phyloP scores from a whole-genome alignment of 257 asterid genomes.

The Cordia subcordata region DNA sequence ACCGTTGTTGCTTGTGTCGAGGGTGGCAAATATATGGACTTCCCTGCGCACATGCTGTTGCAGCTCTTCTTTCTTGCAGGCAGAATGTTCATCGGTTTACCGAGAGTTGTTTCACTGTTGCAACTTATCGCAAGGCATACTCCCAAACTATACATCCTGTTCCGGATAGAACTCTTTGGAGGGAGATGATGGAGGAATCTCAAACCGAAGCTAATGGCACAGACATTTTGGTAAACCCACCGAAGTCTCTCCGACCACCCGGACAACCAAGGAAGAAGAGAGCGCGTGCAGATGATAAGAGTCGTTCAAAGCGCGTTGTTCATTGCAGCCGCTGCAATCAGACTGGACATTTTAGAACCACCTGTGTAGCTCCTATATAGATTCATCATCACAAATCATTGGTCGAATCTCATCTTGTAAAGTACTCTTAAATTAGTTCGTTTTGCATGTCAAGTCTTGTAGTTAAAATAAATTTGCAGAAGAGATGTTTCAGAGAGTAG shows the following conservation, averaged over 20 bases:
- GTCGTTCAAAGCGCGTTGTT: conserved; percentile 48
- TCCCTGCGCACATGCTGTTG: conserved; percentile 68
- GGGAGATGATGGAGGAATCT: conserved; percentile 29
- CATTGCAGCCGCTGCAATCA: conserved; percentile 78
- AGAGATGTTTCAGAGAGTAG: not conserved
- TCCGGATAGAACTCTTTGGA: conserved; percentile 63
- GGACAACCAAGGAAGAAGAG: conserved; percentile 52
- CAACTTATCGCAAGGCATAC: conserved; percentile 50
- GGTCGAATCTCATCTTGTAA: conserved; percentile 19
- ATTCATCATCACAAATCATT: not conserved
- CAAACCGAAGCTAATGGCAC: conserved; percentile 10
- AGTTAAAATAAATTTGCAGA: not conserved
- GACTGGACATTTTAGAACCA: conserved; percentile 77
- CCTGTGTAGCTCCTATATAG: conserved; percentile 63
- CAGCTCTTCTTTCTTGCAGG: conserved; percentile 61
- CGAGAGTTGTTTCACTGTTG: conserved; percentile 65
- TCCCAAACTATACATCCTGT: conserved; percentile 70
- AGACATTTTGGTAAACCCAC: conserved; percentile 55
- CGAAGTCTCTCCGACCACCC: conserved; percentile 43
- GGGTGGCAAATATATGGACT: conserved; percentile 65
- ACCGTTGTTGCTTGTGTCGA: conserved; percentile 43
- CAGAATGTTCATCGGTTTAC: conserved; percentile 66
- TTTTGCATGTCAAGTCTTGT: not conserved
- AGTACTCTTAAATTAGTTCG: conserved; percentile 15
- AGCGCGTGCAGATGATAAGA: conserved; percentile 30